Conservation (phyloP, 148 eudicot genomes). For the Silene uniflora region DNA sequence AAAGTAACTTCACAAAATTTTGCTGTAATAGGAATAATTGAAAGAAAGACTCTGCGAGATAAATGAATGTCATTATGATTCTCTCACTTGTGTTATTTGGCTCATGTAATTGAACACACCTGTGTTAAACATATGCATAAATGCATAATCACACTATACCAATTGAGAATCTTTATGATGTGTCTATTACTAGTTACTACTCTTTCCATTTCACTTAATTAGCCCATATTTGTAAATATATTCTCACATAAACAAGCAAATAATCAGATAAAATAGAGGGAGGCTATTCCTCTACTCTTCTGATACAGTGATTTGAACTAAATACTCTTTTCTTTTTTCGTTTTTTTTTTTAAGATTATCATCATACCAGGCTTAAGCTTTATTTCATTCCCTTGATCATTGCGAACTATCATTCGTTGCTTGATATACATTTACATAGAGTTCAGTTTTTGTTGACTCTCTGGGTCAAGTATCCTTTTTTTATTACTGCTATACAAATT, state of each 20-base stretch:
- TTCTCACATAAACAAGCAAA: too few species aligned
- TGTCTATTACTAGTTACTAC: neutral
- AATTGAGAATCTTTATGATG: neutral
- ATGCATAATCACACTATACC: neutral
- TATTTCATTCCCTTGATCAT: neutral
- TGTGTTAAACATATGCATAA: neutral
- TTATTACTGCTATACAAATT: slow-evolving; percentile 13
- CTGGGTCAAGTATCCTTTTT: neutral
- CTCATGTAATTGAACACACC: neutral
- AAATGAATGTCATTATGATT: neutral
- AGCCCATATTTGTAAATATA: neutral
- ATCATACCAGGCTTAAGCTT: neutral
- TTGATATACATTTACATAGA: neutral
- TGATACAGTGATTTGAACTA: neutral
- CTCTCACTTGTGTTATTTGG: neutral
- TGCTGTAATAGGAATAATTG: neutral
- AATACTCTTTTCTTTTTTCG: too few species aligned
- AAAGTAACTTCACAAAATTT: neutral
- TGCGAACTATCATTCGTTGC: neutral
- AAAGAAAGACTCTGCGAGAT: neutral
- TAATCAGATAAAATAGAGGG: neutral
- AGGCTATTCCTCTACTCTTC: neutral
- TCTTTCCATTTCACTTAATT: neutral
- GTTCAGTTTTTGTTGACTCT: neutral
- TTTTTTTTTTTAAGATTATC: neutral